These are phyloP conservation scores for Thermochaetoides thermophila DNA, from an alignment of 495 filamentous ascomycete genomes.

Conservation along the genomic window DNA sequence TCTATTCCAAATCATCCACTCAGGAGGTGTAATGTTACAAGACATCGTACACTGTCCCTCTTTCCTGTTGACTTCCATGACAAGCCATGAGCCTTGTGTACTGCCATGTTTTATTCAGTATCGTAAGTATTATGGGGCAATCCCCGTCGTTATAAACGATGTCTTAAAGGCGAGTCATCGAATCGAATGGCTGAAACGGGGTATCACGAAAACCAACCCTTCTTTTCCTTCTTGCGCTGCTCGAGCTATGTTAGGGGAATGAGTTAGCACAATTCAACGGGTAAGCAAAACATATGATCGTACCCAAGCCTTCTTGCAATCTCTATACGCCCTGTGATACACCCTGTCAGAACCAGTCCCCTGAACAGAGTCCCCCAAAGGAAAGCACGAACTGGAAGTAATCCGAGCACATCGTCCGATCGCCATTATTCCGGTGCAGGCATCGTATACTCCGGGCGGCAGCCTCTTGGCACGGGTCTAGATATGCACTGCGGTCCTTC, in stretches of 20 bases:
- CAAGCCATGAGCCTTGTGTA: too few species aligned
- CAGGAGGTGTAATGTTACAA: too few species aligned
- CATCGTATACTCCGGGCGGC: slow-evolving; percentile 74
- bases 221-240: slow-evolving; percentile 36
- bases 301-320: slow-evolving; percentile 92
- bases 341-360: slow-evolving; percentile 16
- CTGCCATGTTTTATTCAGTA: too few species aligned
- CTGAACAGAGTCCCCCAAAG: too few species aligned
- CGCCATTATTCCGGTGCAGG: slow-evolving; percentile 70
- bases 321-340: slow-evolving; percentile 61
- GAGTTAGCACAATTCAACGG: neutral
- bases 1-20: too few species aligned
- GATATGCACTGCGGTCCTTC: slow-evolving; percentile 71
- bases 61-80: too few species aligned
- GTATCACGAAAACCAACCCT: slow-evolving; percentile 1
- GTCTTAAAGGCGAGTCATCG: too few species aligned
- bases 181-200: neutral
- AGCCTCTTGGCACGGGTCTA: slow-evolving; percentile 91
- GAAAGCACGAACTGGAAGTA: slow-evolving; percentile 68
- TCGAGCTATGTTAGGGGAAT: slow-evolving; percentile 26
- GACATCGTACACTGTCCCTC: too few species aligned
- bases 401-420: slow-evolving; percentile 75
- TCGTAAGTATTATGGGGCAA: too few species aligned
- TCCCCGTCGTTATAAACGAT: too few species aligned
- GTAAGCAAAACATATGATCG: slow-evolving; percentile 11